Base-by-base conservation (phyloP, 768 basidiomycete genomes). In the Phlegmacium glaucopus region DNA sequence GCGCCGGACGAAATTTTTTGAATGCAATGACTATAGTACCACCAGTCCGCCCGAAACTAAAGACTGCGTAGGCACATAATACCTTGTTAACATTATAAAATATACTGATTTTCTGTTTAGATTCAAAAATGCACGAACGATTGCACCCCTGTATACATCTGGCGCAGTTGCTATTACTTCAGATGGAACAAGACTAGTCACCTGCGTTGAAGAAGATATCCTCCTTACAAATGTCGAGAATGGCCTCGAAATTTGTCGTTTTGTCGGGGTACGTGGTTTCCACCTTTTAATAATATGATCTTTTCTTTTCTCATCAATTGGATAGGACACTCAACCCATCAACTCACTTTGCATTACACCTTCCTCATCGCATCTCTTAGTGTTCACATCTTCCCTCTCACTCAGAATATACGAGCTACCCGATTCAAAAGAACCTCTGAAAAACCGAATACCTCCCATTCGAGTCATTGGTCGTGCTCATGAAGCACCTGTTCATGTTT, bases 401-500 rank as follows among this genome's bases (percentile, higher is more conserved):
- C 78, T 99, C 25, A 83, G 87, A 35, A 78, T 94, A 52, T 98
- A 90, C 60, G 85, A 90, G 35, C 70, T 97, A 12, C 90, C 93
- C 3, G 57, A 65, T 9, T 61, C 72, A 6, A 58, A 65, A 9
- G 61, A 68, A 9, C 67, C 76, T 22, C 55, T 72, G 17, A 55
- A 61, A n/a, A 79, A 76, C 43, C 67, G 71, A 8, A 67, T 94
- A 2, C 78, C 80, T 28, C 90, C 93, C 8, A 69, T 76, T 13
- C 89, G 94, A 41, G 78, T 85, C 42, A 73, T 94, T 39, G 73
- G 90, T 4, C 85, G 82, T 52, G 91, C 94, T 4, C 96, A 99
- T 58, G 89, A 94, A 44, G 88, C 94, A 4, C 95, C 96, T 10
- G 87, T 98, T 39, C 92, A 97, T 59, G 87, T 94, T 45, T 90